Evolutionary conservation across 2,329 filamentous ascomycete species (phyloP), one percentile per base, ranked within the genome.

Genomic region (Westerdykella sp.): DNA sequence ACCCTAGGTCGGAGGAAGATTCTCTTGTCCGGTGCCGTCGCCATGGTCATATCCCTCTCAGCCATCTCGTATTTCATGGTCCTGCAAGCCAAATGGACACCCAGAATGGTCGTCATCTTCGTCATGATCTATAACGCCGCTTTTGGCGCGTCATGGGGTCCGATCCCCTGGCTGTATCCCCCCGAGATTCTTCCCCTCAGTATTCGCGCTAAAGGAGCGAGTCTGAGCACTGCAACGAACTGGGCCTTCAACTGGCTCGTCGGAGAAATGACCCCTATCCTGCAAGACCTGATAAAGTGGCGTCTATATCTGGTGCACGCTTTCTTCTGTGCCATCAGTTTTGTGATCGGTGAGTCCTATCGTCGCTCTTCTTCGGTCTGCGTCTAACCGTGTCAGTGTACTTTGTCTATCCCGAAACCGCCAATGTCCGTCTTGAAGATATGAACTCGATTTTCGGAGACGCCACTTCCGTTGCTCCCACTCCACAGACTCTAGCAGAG

Each of bases 181-280:
- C 93, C 93, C n/a, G 93, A 98, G 75, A 98, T 98, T 70, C 76
- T 98, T 35, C 93, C 93, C 4, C 75, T 98, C 47, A 96, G 89
- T 73, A 96, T 97, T 63, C 84, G 93, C 59, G 95, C 91, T 47
- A 97, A 97, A 75, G 93, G 93, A 48, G 91, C 93, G 42, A 95
- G 89, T 77, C 70, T 98, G 65, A 96, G 91, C 47, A 97, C 93
- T 1, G 93, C 93, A 14, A 84, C 90, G 25, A 98, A 98, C 65
- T 98, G 93, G 93, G 89, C 91, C 1, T 95, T 93, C 70, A 98
- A 98, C 70, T 98, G 89, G 86, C 74, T 97, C 21, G 93, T 97
- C 3, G 93, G 93, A 54, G 87, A 95, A 68, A 80, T 97, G 75
- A 98, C 93, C 0, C 93, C 93, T 2, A 82, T 97, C 42, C 73